These are phyloP conservation scores for Pichia sp. DNA, from an alignment of 1,139 yeast genomes.

Conservation along the genomic window DNA sequence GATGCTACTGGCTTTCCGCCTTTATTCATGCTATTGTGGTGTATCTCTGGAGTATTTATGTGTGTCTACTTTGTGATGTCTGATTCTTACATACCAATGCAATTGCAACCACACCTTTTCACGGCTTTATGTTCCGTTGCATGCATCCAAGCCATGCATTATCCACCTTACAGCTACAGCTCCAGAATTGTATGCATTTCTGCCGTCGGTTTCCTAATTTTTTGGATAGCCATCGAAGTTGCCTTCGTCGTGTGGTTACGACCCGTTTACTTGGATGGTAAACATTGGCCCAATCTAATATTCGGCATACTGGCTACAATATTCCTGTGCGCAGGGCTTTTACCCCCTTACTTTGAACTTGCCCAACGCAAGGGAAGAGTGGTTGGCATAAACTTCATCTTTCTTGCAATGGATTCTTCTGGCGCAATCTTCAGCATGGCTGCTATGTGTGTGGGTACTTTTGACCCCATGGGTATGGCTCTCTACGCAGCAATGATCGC, in stretches of 20 bases:
- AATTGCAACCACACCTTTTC: constrained; percentile 49
- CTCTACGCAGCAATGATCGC: constrained; percentile 45
- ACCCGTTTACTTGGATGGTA: constrained; percentile 41
- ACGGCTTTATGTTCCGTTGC: constrained; percentile 41
- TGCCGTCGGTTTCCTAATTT: constrained; percentile 30
- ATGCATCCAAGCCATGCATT: constrained; percentile 48
- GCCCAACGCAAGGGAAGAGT: constrained; percentile 73
- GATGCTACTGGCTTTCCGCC: constrained; percentile 55
- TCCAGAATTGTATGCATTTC: constrained; percentile 25
- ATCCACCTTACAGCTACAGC: constrained; percentile 39
- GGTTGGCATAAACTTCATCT: constrained; percentile 49
- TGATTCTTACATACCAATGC: constrained; percentile 46
- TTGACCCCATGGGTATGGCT: constrained; percentile 47
- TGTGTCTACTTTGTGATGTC: constrained; percentile 44
- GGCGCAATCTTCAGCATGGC: constrained; percentile 50
- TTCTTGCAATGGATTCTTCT: constrained; percentile 40
- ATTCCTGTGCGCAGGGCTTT: constrained; percentile 63
- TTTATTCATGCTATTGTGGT: constrained; percentile 54
- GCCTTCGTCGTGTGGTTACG: constrained; percentile 48
- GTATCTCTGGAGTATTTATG: constrained; percentile 50
- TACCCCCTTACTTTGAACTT: constrained; percentile 87
- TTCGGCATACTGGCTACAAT: constrained; percentile 68
- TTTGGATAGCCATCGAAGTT: constrained; percentile 37
- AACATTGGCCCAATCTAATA: constrained; percentile 44
- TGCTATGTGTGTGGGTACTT: constrained; percentile 40